These are phyloP conservation scores for Kuraishia ogatae DNA, from an alignment of 805 yeast genomes.

Conservation along the genomic window DNA sequence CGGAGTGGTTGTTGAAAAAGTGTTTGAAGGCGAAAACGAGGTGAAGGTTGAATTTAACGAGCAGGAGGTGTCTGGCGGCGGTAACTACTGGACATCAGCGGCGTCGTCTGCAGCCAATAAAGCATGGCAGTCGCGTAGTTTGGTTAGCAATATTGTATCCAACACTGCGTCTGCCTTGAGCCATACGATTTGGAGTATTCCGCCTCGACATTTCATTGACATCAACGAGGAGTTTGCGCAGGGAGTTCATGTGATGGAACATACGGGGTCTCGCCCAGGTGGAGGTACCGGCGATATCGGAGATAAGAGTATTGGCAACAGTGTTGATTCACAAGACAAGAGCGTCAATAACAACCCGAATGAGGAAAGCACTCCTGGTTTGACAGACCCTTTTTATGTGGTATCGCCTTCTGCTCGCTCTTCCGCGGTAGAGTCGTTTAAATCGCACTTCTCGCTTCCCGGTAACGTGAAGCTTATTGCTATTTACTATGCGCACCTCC, in stretches of 20 bases:
- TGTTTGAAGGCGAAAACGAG: neutral
- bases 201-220: neutral
- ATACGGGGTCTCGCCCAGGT: too few species aligned
- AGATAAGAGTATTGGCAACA: neutral
- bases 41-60: neutral
- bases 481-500: conserved; percentile 62
- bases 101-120: neutral
- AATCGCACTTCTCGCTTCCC: conserved; percentile 55
- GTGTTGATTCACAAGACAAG: too few species aligned
- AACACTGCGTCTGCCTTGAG: neutral
- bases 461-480: conserved; percentile 46
- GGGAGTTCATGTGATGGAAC: too few species aligned
- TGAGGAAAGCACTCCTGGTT: too few species aligned
- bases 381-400: conserved; percentile 34
- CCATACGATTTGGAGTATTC: neutral
- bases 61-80: too few species aligned
- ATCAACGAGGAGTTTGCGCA: neutral
- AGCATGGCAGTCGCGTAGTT: neutral
- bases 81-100: neutral
- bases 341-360: too few species aligned
- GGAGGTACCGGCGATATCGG: neutral
- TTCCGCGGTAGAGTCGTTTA: conserved; percentile 24
- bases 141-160: neutral
- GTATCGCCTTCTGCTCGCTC: conserved; percentile 37
- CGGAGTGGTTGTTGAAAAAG: neutral